phyloP scores from a whole-genome alignment of 2,329 filamentous ascomycete genomes.

The Akanthomyces uredinophilus region DNA sequence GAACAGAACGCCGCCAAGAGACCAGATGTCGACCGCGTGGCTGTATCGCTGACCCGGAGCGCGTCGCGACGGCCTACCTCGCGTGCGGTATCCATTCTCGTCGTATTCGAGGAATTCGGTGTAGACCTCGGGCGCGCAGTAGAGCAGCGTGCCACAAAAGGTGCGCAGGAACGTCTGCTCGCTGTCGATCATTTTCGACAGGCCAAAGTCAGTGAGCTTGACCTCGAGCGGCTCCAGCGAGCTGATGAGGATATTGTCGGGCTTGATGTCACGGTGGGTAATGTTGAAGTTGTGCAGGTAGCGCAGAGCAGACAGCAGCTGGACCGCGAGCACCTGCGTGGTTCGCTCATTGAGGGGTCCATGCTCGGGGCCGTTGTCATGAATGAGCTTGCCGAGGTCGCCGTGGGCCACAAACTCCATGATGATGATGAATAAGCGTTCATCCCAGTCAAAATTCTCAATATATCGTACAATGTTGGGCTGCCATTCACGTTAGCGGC shows the following conservation, averaged over 20 bases:
- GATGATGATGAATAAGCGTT: conserved; percentile 86
- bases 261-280: conserved; percentile 97
- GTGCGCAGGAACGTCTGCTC: conserved; percentile 91
- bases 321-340: conserved; percentile 66
- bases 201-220: conserved; percentile 92
- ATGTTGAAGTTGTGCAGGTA: conserved; percentile 87
- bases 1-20: conserved; percentile 86
- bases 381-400: conserved; percentile 72
- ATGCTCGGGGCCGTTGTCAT: conserved; percentile 49
- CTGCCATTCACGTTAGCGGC: conserved; percentile 34
- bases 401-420: conserved; percentile 89
- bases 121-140: conserved; percentile 96
- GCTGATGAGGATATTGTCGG: conserved; percentile 89
- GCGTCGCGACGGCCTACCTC: conserved; percentile 59
- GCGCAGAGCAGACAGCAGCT: conserved; percentile 74
- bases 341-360: conserved; percentile 61
- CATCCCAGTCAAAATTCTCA: conserved; percentile 77
- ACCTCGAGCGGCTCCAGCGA: conserved; percentile 68
- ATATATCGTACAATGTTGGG: conserved; percentile 88
- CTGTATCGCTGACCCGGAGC: conserved; percentile 65
- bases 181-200: conserved; percentile 90
- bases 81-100: conserved; percentile 59
- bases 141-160: conserved; percentile 91
- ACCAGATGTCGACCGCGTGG: conserved; percentile 95
- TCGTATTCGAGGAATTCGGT: conserved; percentile 66